phyloP scores from a whole-genome alignment of 768 basidiomycete species.

The Crucibulum laeve region DNA sequence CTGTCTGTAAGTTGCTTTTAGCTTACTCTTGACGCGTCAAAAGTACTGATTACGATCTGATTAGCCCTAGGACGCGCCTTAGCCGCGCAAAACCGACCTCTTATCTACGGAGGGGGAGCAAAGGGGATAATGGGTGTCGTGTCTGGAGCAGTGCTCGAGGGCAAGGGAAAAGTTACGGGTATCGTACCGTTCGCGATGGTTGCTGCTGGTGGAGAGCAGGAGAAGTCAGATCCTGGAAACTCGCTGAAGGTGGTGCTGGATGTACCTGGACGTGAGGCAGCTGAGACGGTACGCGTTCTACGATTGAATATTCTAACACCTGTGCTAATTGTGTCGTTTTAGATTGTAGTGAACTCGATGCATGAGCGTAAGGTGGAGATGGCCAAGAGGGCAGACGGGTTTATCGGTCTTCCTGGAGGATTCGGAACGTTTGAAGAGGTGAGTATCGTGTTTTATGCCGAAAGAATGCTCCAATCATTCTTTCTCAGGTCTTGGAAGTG shows the following conservation, averaged over 20 bases:
- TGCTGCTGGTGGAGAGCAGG: constrained; percentile 57
- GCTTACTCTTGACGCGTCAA: background rate
- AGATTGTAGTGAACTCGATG: constrained; percentile 79
- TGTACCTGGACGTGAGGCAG: constrained; percentile 22
- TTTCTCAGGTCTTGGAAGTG: constrained; percentile 74
- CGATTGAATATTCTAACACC: background rate
- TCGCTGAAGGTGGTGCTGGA: constrained; percentile 13
- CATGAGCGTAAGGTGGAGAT: constrained; percentile 89
- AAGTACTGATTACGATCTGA: background rate
- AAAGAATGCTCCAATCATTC: background rate
- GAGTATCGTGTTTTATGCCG: constrained; percentile 2
- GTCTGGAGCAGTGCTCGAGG: constrained; percentile 57
- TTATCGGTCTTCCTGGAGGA: constrained; percentile 89
- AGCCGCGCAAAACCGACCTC: constrained; percentile 49
- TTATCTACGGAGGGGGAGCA: constrained; percentile 87
- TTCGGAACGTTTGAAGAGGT: constrained; percentile 97
- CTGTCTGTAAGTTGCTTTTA: constrained; percentile 49
- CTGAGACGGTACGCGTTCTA: constrained; percentile 5
- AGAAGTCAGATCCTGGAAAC: constrained; percentile 32
- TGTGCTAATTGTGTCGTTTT: constrained; percentile 2
- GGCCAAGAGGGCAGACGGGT: constrained; percentile 76
- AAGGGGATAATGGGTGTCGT: constrained; percentile 86
- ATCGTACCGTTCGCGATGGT: constrained; percentile 78
- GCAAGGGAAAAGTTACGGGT: constrained; percentile 72
- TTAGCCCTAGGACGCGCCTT: constrained; percentile 74